Evolutionary conservation across 1,139 yeast genomes (phyloP), one percentile per base, ranked within the genome.

Genomic region (Wickerhamiella pararugosa): DNA sequence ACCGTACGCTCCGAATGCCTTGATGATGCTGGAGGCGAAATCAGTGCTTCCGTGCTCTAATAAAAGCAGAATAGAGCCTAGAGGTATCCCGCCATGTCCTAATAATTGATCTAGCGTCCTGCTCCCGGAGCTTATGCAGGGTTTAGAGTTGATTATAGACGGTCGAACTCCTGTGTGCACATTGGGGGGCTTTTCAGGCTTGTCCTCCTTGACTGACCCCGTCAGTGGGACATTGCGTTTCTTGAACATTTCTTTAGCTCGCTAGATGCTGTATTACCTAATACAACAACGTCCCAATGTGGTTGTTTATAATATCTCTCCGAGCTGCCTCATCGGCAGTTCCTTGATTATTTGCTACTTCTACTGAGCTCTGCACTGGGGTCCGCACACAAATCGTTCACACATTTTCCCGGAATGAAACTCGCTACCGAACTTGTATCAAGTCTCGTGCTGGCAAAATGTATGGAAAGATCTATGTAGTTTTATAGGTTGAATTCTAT

Each of bases 41-140:
- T 90, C 97, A 0, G 98, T 87, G 10, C 92, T 78, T 0, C 94
- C 93, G 9, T 75, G 71, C 56, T 90, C 98, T 56, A 84, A 90
- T 2, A 90, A 57, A 11, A 87, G 59, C 36, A 86, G 56, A 5
- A 82, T 69, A 9, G 70, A 61, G 1, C 95, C 94, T 11, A 83
- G 53, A 0, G 97, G 97, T 10, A 87, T 57, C 0, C 98, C 98
- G 47, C 75, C 83, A 58, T 90, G 97, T 1, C 73, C 73, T 43
- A 90, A 58, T 1, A 84, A 62, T 49, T 70, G 75, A 58, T 90
- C 97, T 32, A 90, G 60, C 54, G 82, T 90, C 5, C 67, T 57
- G 25, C 79, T 70, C 2, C 95, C 95, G 0, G 92, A 79, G 0
- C 95, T 81, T 0, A 79, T 67, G 1, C 86, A 74, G 1, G 83